phyloP scores from a whole-genome alignment of 2,329 filamentous ascomycete species.

The Alternaria sp. region DNA sequence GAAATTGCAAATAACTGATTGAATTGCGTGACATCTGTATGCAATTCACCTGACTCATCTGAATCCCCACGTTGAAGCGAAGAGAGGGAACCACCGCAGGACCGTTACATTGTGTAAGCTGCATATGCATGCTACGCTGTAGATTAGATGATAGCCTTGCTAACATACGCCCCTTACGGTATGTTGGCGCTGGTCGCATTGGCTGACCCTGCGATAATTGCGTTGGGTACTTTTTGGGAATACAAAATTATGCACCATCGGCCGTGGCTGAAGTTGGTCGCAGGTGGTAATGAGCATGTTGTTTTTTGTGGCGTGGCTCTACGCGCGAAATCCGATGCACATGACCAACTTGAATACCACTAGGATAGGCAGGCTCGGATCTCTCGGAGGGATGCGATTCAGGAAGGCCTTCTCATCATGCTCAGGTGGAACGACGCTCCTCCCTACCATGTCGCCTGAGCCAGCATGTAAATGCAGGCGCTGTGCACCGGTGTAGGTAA shows the following conservation, averaged over 20 bases:
- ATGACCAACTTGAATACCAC: background rate
- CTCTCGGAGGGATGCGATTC: too few relatives aligned
- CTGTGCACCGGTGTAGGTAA: background rate
- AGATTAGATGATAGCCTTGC: conserved; percentile 12
- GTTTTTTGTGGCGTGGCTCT: background rate
- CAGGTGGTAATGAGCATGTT: background rate
- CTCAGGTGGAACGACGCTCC: background rate
- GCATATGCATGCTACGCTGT: conserved; percentile 2
- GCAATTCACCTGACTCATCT: conserved; percentile 2
- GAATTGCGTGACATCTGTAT: background rate
- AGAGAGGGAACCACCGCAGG: background rate
- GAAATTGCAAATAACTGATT: background rate
- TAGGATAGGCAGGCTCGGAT: background rate
- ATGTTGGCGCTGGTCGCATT: background rate
- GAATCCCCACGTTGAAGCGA: conserved; percentile 1
- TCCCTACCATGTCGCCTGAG: background rate
- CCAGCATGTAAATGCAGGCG: background rate
- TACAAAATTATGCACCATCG: background rate
- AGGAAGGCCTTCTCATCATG: background rate
- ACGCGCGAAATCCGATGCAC: background rate
- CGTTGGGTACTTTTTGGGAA: background rate
- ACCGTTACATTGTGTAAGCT: conserved; percentile 5
- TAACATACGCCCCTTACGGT: conserved; percentile 7
- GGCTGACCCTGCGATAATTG: background rate
- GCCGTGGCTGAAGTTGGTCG: background rate